Conservation (phyloP, 768 basidiomycete species). For the Pulveroboletus sp. region DNA sequence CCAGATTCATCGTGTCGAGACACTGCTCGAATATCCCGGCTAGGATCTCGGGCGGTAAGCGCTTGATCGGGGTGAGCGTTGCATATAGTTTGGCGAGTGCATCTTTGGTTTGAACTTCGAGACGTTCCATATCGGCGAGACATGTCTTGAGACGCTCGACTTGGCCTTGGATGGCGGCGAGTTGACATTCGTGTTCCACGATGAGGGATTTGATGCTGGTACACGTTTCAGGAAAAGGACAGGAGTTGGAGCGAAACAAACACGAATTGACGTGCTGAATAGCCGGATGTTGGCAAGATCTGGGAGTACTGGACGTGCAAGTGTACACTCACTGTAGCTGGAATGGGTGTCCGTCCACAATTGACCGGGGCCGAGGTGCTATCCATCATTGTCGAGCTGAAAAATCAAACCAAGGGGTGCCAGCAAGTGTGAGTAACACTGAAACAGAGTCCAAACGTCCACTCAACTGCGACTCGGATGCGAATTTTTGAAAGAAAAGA, state of each 20-base stretch:
- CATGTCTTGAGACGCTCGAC: slow-evolving; percentile 1
- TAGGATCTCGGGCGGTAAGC: slow-evolving; percentile 24
- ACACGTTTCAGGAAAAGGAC: slow-evolving; percentile 9
- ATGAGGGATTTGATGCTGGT: slow-evolving; percentile 13
- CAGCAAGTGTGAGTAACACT: neutral
- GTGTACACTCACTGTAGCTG: slow-evolving; percentile 10
- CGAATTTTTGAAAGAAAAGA: neutral
- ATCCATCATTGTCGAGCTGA: slow-evolving; percentile 4
- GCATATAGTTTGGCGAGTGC: slow-evolving; percentile 14
- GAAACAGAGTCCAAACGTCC: neutral
- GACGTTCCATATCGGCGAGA: slow-evolving; percentile 12
- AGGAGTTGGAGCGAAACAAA: slow-evolving; percentile 14
- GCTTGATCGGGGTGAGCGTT: slow-evolving; percentile 19
- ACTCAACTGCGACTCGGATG: neutral
- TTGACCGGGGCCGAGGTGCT: neutral
- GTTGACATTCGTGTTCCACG: slow-evolving; percentile 12
- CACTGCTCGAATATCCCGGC: slow-evolving; percentile 25
- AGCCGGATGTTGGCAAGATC: neutral
- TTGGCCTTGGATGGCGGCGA: slow-evolving; percentile 10
- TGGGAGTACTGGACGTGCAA: too few species aligned
- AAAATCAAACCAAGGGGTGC: neutral
- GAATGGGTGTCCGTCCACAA: neutral
- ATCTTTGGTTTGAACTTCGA: slow-evolving; percentile 1
- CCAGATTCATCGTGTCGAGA: neutral
- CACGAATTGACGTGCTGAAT: slow-evolving; percentile 9